phyloP scores from a whole-genome alignment of 495 filamentous ascomycete species.

The Lentithecium fluviatile region DNA sequence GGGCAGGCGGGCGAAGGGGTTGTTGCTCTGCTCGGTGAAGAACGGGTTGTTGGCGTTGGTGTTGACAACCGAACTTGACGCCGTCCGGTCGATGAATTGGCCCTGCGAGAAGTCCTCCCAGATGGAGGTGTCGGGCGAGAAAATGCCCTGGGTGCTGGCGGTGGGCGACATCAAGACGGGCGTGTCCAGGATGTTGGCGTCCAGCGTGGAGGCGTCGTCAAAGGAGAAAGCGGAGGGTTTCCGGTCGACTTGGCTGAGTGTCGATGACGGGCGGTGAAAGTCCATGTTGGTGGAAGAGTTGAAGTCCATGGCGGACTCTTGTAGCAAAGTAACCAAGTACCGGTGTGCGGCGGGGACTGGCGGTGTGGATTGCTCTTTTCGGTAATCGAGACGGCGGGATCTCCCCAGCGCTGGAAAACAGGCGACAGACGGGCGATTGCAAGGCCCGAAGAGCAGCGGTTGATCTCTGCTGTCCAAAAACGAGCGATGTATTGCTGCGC shows the following conservation, averaged over 20 bases:
- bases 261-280: conserved; percentile 39
- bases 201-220: conserved; percentile 38
- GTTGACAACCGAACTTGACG: conserved; percentile 28
- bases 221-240: conserved; percentile 39
- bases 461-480: conserved; percentile 7
- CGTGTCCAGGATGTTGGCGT: conserved; percentile 42
- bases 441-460: background rate
- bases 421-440: conserved; percentile 1
- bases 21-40: conserved; percentile 48
- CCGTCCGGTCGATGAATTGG: conserved; percentile 37
- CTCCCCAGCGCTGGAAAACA: conserved; percentile 12
- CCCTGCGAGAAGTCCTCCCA: conserved; percentile 41
- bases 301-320: conserved; percentile 36
- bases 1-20: conserved; percentile 49
- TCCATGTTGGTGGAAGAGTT: conserved; percentile 25
- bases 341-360: conserved; percentile 39
- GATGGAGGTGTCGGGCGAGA: conserved; percentile 34
- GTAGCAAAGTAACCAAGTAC: conserved; percentile 41
- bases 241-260: conserved; percentile 32
- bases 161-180: conserved; percentile 42
- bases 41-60: conserved; percentile 35
- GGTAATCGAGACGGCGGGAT: conserved; percentile 33
- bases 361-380: conserved; percentile 43
- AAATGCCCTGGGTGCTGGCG: conserved; percentile 36
- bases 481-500: conserved; percentile 10